Percentiles rank a stretch among this genome's conserved stretches.
Evolutionary conservation across 257 asterid species (phyloP).

Genomic region (Rehmannia glutinosa): DNA sequence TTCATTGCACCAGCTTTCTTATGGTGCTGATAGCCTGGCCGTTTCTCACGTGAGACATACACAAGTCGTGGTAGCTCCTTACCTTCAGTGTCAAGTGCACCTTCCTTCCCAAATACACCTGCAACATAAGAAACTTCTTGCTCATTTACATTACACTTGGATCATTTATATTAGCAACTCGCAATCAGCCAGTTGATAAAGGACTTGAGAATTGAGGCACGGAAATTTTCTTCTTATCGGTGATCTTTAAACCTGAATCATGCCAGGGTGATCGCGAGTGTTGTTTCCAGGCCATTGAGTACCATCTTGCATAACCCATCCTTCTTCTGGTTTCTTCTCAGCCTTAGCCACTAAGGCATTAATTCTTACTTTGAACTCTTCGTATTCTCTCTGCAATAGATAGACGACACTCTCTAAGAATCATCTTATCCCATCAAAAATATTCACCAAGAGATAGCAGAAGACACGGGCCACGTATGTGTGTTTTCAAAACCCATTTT

Average conservation of each 20-base stretch:
- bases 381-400: slow-evolving; percentile 69
- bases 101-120: slow-evolving; percentile 85
- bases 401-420: background rate
- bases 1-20: slow-evolving; percentile 93
- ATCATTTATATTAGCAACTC: background rate
- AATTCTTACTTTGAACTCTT: slow-evolving; percentile 76
- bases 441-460: background rate
- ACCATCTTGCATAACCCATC: slow-evolving; percentile 93
- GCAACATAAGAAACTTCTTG: slow-evolving; percentile 4
- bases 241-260: slow-evolving; percentile 57
- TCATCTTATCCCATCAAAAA: background rate
- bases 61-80: slow-evolving; percentile 78
- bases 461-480: no score
- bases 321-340: slow-evolving; percentile 87
- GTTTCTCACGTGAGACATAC: slow-evolving; percentile 80
- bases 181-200: background rate
- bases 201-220: background rate
- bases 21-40: slow-evolving; percentile 82
- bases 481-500: no score
- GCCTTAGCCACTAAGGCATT: slow-evolving; percentile 81
- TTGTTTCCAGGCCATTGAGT: slow-evolving; percentile 92
- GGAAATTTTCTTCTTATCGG: background rate
- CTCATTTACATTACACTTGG: background rate
- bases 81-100: slow-evolving; percentile 87
- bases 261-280: slow-evolving; percentile 86